These are phyloP conservation scores for Saposhnikovia divaricata DNA, from an alignment of 129 eudicot species.

Conservation along the genomic window DNA sequence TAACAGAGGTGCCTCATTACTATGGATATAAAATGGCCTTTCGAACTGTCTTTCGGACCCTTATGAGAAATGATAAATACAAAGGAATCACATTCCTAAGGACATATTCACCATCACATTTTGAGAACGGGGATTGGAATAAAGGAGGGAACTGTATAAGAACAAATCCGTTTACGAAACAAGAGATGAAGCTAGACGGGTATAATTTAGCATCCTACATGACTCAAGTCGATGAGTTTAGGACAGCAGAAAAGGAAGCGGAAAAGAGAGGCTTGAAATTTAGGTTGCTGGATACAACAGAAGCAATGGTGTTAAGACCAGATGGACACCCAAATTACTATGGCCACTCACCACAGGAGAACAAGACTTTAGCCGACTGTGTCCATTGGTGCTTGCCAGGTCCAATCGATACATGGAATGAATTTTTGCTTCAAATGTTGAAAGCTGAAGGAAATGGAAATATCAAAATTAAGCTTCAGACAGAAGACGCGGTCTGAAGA, in stretches of 20 bases:
- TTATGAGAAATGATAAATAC: slow-evolving; percentile 30
- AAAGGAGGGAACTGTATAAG: slow-evolving; percentile 49
- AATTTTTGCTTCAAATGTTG: slow-evolving; percentile 25
- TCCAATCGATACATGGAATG: slow-evolving; percentile 24
- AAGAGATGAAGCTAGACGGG: slow-evolving; percentile 41
- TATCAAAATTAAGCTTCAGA: slow-evolving; percentile 1
- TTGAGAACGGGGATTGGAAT: slow-evolving; percentile 50
- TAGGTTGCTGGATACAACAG: slow-evolving; percentile 41
- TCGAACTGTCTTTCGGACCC: slow-evolving; percentile 33
- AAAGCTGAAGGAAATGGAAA: slow-evolving; percentile 10
- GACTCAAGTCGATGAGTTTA: slow-evolving; percentile 48
- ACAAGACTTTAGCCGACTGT: slow-evolving; percentile 17
- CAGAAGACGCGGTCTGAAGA: too few species aligned
- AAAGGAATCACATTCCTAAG: slow-evolving; percentile 42
- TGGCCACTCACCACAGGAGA: slow-evolving; percentile 18
- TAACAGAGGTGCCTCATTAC: slow-evolving; percentile 28
- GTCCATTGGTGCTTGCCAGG: slow-evolving; percentile 38
- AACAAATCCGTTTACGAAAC: slow-evolving; percentile 32
- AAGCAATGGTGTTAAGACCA: slow-evolving; percentile 27
- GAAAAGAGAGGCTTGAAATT: slow-evolving; percentile 39
- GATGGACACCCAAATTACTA: slow-evolving; percentile 25
- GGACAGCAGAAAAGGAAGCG: slow-evolving; percentile 43
- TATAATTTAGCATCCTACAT: slow-evolving; percentile 31
- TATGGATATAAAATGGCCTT: slow-evolving; percentile 47
- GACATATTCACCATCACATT: slow-evolving; percentile 52